A percentile compares a stretch with the other conserved stretches of the same genome.
These are phyloP conservation scores for Aspergillus sp. DNA, from an alignment of 2,329 filamentous ascomycete species.

Conservation along the genomic window DNA sequence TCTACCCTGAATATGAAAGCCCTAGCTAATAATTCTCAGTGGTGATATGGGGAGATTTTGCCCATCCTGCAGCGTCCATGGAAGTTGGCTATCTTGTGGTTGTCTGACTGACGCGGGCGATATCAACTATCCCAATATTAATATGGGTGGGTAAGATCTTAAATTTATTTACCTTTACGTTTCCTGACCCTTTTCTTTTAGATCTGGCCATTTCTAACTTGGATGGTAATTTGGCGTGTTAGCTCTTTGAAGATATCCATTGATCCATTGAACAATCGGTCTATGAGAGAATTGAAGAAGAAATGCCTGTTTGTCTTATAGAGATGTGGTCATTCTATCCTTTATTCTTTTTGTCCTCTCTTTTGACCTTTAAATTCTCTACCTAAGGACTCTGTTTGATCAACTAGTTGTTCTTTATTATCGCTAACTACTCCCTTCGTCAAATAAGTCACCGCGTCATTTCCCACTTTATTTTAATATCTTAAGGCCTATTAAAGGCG, in stretches of 20 bases:
- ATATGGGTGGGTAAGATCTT: background rate
- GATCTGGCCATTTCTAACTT: background rate
- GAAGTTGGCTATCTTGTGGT: background rate
- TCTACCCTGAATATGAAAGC: background rate
- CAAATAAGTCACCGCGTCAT: background rate
- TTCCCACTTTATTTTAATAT: background rate
- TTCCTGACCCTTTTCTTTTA: background rate
- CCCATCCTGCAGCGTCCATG: background rate
- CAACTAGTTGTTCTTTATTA: background rate
- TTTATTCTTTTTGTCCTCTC: background rate
- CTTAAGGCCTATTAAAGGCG: background rate
- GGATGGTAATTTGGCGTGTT: background rate
- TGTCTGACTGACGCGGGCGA: background rate
- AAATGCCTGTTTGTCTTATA: background rate
- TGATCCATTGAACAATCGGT: background rate
- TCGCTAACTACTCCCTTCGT: background rate
- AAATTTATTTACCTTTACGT: background rate
- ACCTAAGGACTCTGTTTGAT: background rate
- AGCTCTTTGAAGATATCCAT: background rate
- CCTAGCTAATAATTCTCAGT: background rate
- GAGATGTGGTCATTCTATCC: background rate
- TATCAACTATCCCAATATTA: background rate
- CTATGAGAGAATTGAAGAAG: background rate
- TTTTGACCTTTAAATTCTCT: background rate
- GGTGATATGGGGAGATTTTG: background rate